Percentiles rank a stretch among this genome's conserved stretches.
phyloP scores from a whole-genome alignment of 208 protist species.

The Leishmania arabica region DNA sequence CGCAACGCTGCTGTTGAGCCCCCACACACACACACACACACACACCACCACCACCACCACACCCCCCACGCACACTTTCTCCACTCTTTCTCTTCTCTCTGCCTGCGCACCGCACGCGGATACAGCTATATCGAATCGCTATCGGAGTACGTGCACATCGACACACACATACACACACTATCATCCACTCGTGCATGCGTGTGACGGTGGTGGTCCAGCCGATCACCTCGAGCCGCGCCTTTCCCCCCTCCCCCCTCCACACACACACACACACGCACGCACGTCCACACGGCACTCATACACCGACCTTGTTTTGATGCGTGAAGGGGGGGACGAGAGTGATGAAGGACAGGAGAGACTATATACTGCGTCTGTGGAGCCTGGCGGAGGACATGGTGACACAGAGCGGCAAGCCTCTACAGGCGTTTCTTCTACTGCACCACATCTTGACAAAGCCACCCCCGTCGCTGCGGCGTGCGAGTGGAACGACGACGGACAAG shows the following conservation, averaged over 20 bases:
- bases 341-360: constrained; percentile 15
- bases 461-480: constrained; percentile 9
- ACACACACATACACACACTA: not conserved
- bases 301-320: not conserved
- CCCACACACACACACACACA: too few species aligned
- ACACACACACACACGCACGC: not conserved
- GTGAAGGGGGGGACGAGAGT: not conserved
- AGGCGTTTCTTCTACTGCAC: constrained; percentile 49
- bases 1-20: too few species aligned
- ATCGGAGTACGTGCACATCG: not conserved
- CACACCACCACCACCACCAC: not conserved
- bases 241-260: not conserved
- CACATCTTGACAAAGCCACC: constrained; percentile 31
- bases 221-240: not conserved
- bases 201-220: not conserved
- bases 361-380: constrained; percentile 26
- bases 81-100: not conserved
- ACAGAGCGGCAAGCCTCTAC: constrained; percentile 35
- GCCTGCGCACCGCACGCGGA: not conserved
- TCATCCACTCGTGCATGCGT: not conserved
- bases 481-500: not conserved
- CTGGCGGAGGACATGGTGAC: constrained; percentile 56
- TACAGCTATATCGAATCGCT: not conserved
- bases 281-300: not conserved
- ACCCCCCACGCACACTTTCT: not conserved